Conservation (phyloP, 257 asterid species). For the Nicotiana paniculata region DNA sequence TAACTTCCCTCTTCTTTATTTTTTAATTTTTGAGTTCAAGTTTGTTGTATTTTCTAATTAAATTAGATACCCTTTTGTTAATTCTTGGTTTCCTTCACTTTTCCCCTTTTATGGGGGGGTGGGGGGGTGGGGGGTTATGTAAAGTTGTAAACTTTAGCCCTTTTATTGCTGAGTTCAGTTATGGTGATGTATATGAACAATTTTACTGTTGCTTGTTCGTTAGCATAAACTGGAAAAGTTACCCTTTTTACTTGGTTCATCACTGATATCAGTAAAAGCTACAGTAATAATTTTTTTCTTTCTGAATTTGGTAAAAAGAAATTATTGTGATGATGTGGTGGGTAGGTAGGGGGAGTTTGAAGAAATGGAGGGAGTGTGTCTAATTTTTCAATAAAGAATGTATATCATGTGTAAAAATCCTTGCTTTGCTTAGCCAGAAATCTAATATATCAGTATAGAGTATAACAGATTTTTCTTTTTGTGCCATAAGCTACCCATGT, state of each 20-base stretch:
- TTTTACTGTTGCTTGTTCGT: background rate
- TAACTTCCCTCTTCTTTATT: background rate
- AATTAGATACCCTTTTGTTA: background rate
- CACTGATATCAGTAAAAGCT: background rate
- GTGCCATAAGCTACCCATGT: background rate
- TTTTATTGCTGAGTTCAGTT: background rate
- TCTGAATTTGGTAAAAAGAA: background rate
- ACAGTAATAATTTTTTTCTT: no score
- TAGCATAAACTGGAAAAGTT: background rate
- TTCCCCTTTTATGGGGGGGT: no score
- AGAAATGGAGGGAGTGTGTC: background rate
- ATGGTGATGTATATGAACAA: background rate
- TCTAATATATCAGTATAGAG: background rate
- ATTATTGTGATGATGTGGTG: no score
- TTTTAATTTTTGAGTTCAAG: background rate
- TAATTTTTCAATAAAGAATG: background rate
- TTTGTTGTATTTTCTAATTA: background rate
- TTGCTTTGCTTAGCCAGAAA: background rate
- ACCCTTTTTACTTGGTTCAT: background rate
- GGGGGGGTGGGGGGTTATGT: background rate
- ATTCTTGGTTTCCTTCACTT: background rate
- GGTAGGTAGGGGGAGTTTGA: background rate
- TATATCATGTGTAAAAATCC: background rate
- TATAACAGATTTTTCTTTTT: background rate
- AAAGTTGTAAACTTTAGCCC: background rate